Percentiles rank a stretch among this genome's conserved stretches.
These are phyloP conservation scores for Diaporthe capsici DNA, from an alignment of 2,329 filamentous ascomycete genomes.

Conservation along the genomic window DNA sequence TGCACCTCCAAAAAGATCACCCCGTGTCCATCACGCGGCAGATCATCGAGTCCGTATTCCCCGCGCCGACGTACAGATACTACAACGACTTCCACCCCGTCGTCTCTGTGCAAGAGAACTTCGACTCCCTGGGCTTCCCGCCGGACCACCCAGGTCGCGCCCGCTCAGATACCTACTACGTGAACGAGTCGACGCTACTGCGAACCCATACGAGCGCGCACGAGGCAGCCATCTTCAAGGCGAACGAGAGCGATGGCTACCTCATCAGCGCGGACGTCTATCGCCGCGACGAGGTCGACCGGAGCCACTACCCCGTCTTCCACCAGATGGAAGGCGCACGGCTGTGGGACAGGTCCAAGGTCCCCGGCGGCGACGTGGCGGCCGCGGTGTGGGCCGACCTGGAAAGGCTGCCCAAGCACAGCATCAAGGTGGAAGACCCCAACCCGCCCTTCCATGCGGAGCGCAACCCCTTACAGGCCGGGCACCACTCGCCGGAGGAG, in stretches of 20 bases:
- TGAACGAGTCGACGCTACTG: constrained; percentile 86
- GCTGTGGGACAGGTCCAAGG: constrained; percentile 83
- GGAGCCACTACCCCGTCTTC: constrained; percentile 95
- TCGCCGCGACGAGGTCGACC: constrained; percentile 92
- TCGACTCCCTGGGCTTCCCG: constrained; percentile 96
- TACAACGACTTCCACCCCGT: constrained; percentile 87
- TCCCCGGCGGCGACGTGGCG: constrained; percentile 70
- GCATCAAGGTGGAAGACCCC: constrained; percentile 84
- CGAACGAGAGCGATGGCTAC: constrained; percentile 82
- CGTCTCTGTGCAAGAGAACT: constrained; percentile 89
- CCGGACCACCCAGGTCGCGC: constrained; percentile 88
- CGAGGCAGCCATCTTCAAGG: constrained; percentile 84
- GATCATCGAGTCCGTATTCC: constrained; percentile 92
- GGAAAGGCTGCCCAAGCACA: constrained; percentile 78
- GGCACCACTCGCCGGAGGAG: constrained; percentile 80
- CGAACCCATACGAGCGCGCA: constrained; percentile 96
- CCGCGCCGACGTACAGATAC: constrained; percentile 77
- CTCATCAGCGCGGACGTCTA: constrained; percentile 97
- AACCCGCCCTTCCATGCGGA: constrained; percentile 83
- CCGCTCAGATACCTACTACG: constrained; percentile 94
- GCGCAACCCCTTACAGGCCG: constrained; percentile 85
- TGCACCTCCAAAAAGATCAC: constrained; percentile 94
- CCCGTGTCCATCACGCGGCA: constrained; percentile 91
- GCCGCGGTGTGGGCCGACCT: constrained; percentile 79
- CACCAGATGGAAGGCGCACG: constrained; percentile 98